Evolutionary conservation across 306 rosid species (phyloP).

Genomic region (Erythrophleum fordii): DNA sequence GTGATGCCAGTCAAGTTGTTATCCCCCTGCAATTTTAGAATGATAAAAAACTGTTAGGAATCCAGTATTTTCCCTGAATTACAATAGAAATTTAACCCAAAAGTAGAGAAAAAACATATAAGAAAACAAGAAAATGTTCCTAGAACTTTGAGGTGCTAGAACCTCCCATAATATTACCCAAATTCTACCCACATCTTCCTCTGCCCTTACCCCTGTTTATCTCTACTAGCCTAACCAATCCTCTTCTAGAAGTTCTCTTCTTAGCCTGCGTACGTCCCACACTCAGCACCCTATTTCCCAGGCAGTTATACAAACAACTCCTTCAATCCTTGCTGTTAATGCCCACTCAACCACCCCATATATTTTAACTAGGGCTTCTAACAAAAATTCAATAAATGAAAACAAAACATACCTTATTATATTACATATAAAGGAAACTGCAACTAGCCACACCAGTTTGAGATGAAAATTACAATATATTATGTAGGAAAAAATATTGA

Average conservation of each 20-base stretch:
- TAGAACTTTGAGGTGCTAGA: background rate
- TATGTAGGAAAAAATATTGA: background rate
- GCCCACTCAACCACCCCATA: too few species aligned
- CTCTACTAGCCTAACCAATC: too few species aligned
- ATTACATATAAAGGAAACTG: constrained; percentile 5
- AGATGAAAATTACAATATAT: background rate
- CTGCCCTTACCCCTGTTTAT: too few species aligned
- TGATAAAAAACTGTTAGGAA: constrained; percentile 10
- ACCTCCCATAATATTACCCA: too few species aligned
- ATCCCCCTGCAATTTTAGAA: constrained; percentile 67
- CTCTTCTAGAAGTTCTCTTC: too few species aligned
- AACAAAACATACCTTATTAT: background rate
- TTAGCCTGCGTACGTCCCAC: too few species aligned
- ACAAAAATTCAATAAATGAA: constrained; percentile 11
- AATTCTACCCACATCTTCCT: too few species aligned
- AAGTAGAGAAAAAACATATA: background rate
- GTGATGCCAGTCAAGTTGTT: constrained; percentile 76
- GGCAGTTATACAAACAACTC: too few species aligned
- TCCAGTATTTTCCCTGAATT: background rate
- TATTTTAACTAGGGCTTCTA: too few species aligned
- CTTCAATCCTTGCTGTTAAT: too few species aligned
- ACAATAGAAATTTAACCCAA: background rate
- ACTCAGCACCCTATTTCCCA: too few species aligned
- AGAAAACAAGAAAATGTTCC: background rate
- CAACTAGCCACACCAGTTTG: background rate